A percentile compares a stretch with the other conserved stretches of the same genome.
Evolutionary conservation across 2,329 filamentous ascomycete genomes (phyloP).

Genomic region (Fusarium verrucosum): DNA sequence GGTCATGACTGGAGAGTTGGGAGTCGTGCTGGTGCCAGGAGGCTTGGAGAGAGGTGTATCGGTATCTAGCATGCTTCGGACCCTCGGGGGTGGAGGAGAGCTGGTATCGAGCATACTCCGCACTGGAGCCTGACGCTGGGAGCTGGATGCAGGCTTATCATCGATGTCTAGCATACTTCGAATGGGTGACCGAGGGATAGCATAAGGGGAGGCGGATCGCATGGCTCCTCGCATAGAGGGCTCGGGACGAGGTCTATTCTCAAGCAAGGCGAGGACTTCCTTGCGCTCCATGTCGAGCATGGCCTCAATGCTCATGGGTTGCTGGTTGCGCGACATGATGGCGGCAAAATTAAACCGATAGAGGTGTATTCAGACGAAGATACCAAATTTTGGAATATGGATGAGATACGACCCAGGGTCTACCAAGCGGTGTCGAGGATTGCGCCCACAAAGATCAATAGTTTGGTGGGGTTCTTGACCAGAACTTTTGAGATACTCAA

Average conservation of each 20-base stretch:
- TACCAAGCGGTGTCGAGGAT: not conserved
- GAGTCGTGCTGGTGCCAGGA: conserved; percentile 47
- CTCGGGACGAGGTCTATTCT: conserved; percentile 55
- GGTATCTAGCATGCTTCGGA: conserved; percentile 64
- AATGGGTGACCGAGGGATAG: conserved; percentile 70
- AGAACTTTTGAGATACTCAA: conserved; percentile 12
- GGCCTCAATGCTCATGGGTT: conserved; percentile 78
- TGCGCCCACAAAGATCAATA: conserved; percentile 17
- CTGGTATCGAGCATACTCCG: conserved; percentile 60
- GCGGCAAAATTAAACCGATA: conserved; percentile 5
- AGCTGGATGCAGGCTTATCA: conserved; percentile 33
- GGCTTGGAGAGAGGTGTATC: conserved; percentile 48
- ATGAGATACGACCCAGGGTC: conserved; percentile 1
- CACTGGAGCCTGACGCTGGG: conserved; percentile 66
- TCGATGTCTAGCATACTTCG: conserved; percentile 58
- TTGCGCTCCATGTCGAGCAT: conserved; percentile 80
- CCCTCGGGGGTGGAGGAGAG: conserved; percentile 50
- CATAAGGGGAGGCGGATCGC: conserved; percentile 64
- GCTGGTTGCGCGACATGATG: conserved; percentile 49
- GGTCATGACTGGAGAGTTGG: conserved; percentile 46
- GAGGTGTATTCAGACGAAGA: not conserved
- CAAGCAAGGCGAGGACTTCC: conserved; percentile 76
- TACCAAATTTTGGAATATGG: not conserved
- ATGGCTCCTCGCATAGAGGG: conserved; percentile 47
- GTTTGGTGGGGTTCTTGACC: conserved; percentile 15